Base-by-base conservation (phyloP, 371 early-diverging fungal genomes). In the Lichtheimia ramosa region DNA sequence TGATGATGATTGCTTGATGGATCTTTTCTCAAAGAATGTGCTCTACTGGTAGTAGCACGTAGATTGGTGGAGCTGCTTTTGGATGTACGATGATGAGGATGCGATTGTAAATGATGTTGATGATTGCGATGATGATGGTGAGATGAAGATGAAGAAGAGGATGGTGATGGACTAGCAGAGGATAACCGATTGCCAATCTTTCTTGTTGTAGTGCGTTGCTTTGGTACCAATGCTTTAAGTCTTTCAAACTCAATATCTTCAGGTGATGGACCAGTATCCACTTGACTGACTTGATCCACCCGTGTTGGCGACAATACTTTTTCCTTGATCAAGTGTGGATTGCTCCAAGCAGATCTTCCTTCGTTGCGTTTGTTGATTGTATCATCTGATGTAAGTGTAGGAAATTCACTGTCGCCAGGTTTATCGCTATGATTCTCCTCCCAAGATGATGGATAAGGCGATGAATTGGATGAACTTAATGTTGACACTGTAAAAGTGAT, bases 161-260 rank as follows among this genome's bases (percentile, higher is more conserved):
- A 14, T 6, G 50, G 13, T 41, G 48, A 25, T 48, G 48, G 24
- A 25, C 6, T 16, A 7, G 51, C 24, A 8, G 27, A 23, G 3
- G 51, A 23, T 51, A 27, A 23, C 16, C 49, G 46, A 16, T 16
- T 46, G 46, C 46, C 46, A 21, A 46, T 46, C 21, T 46, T 46
- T 46, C 46, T 46, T n/a, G n/a, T 46, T n/a, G 46, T 28, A 3
- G 27, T 12, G 1, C 27, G 43, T 34, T 50, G 53, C 27, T 60
- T 60, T 0, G 60, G 60, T 27, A 60, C 60, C 3, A 60, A 50
- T 15, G 60, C 54, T 23, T 60, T 60, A 1, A 60, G 21, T 16
- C 60, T 42, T 48, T 60, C 60, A 20, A 60, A 53, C 16, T 60
- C 60, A 27, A 60, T 18, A 20, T 60, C 54, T 14, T 60, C 34